A percentile compares a stretch with the other conserved stretches of the same genome.
phyloP scores from a whole-genome alignment of 345 rosid species.

The Kernera saxatilis region DNA sequence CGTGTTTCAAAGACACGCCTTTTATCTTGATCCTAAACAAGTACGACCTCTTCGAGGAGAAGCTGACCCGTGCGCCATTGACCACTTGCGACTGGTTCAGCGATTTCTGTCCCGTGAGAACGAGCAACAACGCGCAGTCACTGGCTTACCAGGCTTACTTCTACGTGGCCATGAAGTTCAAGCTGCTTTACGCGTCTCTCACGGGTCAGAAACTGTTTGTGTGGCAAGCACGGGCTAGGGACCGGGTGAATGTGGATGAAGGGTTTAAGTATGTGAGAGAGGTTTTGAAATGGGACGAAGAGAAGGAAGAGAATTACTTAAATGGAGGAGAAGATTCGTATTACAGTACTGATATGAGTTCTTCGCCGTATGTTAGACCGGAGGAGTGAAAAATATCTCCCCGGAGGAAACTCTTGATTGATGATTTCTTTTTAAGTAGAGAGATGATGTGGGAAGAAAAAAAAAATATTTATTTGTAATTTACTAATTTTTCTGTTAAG shows the following conservation, averaged over 20 bases:
- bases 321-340: slow-evolving; percentile 79
- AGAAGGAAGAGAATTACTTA: slow-evolving; percentile 72
- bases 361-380: slow-evolving; percentile 48
- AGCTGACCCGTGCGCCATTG: slow-evolving; percentile 58
- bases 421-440: not conserved
- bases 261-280: slow-evolving; percentile 90
- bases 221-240: slow-evolving; percentile 86
- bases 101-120: slow-evolving; percentile 72
- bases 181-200: slow-evolving; percentile 71
- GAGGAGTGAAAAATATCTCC: slow-evolving; percentile 7
- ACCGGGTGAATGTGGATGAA: slow-evolving; percentile 61
- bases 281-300: slow-evolving; percentile 96
- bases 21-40: slow-evolving; percentile 85
- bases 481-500: not conserved
- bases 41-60: slow-evolving; percentile 89
- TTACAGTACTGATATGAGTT: slow-evolving; percentile 91
- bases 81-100: slow-evolving; percentile 79
- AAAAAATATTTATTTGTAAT: not conserved
- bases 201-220: slow-evolving; percentile 85
- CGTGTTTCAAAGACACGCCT: slow-evolving; percentile 80
- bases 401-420: slow-evolving; percentile 5
- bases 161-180: slow-evolving; percentile 92
- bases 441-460: not conserved
- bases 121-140: slow-evolving; percentile 60
- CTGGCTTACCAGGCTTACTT: slow-evolving; percentile 90